Conservation (phyloP, 2,329 filamentous ascomycete species). For the Fusarium fujikuroi region DNA sequence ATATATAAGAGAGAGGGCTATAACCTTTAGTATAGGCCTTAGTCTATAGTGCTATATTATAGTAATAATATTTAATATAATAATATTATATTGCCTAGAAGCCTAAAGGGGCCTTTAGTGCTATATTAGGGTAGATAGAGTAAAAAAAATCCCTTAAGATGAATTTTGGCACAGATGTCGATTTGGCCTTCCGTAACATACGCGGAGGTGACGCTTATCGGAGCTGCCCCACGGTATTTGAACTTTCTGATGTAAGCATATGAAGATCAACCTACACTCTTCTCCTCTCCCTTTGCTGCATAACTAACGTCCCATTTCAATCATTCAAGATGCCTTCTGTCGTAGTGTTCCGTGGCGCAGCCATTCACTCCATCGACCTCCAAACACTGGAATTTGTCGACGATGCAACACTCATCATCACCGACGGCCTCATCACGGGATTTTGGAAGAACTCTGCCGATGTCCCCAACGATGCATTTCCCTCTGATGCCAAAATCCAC, state of each 20-base stretch:
- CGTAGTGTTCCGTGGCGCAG: not conserved
- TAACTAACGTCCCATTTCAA: accelerated
- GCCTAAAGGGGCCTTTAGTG: too few species aligned
- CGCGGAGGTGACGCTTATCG: not conserved
- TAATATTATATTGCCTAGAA: too few species aligned
- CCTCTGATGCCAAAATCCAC: not conserved
- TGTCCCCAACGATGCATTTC: not conserved
- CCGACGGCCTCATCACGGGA: not conserved
- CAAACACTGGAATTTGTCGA: not conserved
- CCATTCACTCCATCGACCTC: not conserved
- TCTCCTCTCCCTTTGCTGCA: not conserved
- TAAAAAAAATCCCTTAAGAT: too few species aligned
- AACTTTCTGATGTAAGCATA: not conserved
- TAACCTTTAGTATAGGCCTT: too few species aligned
- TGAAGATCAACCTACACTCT: not conserved
- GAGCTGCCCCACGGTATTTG: not conserved
- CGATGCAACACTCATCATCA: not conserved
- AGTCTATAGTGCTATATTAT: too few species aligned
- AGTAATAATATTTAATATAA: too few species aligned
- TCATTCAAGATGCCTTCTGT: not conserved
- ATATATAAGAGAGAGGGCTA: too few species aligned
- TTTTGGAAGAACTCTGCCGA: slow-evolving; percentile 2
- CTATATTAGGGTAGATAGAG: too few species aligned
- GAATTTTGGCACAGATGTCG: too few species aligned
- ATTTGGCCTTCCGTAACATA: too few species aligned